Conservation (phyloP, 805 yeast species). For the Kuraishia hungarica region DNA sequence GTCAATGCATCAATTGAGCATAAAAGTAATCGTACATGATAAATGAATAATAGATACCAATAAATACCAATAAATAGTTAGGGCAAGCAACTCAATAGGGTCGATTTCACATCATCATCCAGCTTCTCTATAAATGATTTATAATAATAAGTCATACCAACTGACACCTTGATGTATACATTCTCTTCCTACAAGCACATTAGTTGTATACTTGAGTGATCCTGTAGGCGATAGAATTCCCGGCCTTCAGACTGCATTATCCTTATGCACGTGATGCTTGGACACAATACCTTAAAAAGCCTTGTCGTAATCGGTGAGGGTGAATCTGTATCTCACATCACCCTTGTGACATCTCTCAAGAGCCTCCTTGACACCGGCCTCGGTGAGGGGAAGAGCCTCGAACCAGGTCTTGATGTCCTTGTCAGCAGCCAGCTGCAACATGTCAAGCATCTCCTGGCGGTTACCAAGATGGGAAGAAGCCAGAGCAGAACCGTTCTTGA, state of each 20-base stretch:
- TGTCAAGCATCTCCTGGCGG: slow-evolving; percentile 54
- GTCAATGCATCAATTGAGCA: too few species aligned
- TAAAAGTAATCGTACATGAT: background rate
- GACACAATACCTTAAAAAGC: slow-evolving; percentile 18
- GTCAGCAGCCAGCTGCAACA: slow-evolving; percentile 57
- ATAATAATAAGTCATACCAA: background rate
- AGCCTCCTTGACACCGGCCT: slow-evolving; percentile 43
- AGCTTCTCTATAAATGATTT: background rate
- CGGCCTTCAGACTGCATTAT: background rate
- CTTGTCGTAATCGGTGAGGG: slow-evolving; percentile 46
- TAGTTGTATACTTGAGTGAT: too few species aligned
- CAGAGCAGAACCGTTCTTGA: slow-evolving; percentile 36
- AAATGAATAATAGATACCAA: too few species aligned
- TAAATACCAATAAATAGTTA: too few species aligned
- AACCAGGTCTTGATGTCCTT: slow-evolving; percentile 54
- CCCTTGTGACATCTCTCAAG: slow-evolving; percentile 45
- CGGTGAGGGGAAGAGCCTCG: slow-evolving; percentile 47
- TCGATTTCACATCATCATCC: background rate
- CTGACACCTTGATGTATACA: background rate
- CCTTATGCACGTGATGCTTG: background rate
- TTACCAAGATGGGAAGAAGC: slow-evolving; percentile 58
- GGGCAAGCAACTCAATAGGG: background rate
- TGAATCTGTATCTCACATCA: slow-evolving; percentile 58
- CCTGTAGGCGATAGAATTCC: too few species aligned
- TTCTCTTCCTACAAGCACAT: too few species aligned